These are phyloP conservation scores for Peterozyma toletana DNA, from an alignment of 805 yeast genomes.

Conservation along the genomic window DNA sequence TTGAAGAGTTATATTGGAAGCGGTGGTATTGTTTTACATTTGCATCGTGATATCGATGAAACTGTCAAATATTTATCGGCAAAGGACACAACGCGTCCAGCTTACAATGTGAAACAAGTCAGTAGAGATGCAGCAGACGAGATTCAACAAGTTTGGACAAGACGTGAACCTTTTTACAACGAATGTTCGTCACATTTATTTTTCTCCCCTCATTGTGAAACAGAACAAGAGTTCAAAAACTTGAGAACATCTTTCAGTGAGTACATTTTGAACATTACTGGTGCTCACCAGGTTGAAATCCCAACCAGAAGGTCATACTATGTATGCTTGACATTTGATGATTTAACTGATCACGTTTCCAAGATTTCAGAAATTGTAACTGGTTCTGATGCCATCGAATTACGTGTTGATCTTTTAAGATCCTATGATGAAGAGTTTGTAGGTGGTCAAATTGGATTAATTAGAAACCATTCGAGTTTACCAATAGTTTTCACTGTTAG, in stretches of 20 bases:
- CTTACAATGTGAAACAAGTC: conserved; percentile 32
- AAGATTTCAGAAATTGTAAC: conserved; percentile 45
- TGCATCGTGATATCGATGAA: conserved; percentile 81
- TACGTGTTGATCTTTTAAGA: conserved; percentile 68
- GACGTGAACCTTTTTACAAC: conserved; percentile 73
- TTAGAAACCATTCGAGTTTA: conserved; percentile 56
- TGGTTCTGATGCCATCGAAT: conserved; percentile 79
- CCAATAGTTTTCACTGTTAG: conserved; percentile 82
- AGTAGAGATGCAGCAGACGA: conserved; percentile 41
- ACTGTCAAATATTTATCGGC: conserved; percentile 66
- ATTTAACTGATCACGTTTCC: conserved; percentile 37
- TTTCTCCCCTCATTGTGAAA: conserved; percentile 66
- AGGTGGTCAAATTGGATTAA: conserved; percentile 61
- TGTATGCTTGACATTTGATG: conserved; percentile 66
- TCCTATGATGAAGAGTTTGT: conserved; percentile 47
- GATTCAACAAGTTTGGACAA: conserved; percentile 73
- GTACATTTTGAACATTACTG: conserved; percentile 58
- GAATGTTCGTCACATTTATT: conserved; percentile 75
- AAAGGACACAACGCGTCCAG: conserved; percentile 80
- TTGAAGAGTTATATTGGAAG: conserved; percentile 45
- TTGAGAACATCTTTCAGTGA: conserved; percentile 53
- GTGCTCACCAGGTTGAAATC: conserved; percentile 30
- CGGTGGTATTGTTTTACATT: conserved; percentile 81
- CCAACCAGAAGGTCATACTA: conserved; percentile 54
- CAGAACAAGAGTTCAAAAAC: conserved; percentile 42